Base-by-base conservation (phyloP, 2,329 filamentous ascomycete genomes). In the Colletotrichum magnum region DNA sequence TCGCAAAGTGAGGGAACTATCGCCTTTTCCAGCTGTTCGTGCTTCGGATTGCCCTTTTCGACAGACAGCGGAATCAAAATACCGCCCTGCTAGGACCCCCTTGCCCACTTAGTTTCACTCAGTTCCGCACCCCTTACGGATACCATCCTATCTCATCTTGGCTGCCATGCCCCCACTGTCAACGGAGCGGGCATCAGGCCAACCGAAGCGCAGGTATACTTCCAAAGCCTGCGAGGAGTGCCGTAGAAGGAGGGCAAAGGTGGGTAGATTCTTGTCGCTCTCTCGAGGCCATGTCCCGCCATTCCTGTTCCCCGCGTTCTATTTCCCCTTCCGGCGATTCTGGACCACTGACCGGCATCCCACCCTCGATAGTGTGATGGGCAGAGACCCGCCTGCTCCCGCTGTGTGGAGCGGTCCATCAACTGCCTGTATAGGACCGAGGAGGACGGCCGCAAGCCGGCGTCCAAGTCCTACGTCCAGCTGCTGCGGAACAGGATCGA, bases 181-280 rank as follows among this genome's bases (percentile, higher is more conserved):
- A 6, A 45, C 62, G 56, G 66, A 69, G 43, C 66, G 62, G 62
- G 62, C 56, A 36, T 56, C 41, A 45, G 39, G 43, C 51, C 62
- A 60, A 47, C 66, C 62, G 63, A 69, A 66, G 61, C 66, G 66
- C 43, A 74, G 73, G 47, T 74, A 74, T 51, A 72, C 70, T 12
- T 60, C 70, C 4, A 76, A 76, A 43, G 79, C 80, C 4, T 81
- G 79, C 52, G 76, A 81, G 58, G 76, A 77, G 69, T 82, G 79
- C 62, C 78, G 79, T 5, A 76, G 78, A 21, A 76, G 79, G 36
- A 73, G 78, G 59, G 76, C 77, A 24, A 81, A 81, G 76, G 79
- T 79, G 15, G 41, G 58, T 60, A 43, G 13, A 54, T 39, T 61
- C 18, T 21, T 13, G 9, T 52, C 21, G 12, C 4, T 43, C 21